phyloP scores from a whole-genome alignment of 129 eudicot genomes.

The Daucus carota region DNA sequence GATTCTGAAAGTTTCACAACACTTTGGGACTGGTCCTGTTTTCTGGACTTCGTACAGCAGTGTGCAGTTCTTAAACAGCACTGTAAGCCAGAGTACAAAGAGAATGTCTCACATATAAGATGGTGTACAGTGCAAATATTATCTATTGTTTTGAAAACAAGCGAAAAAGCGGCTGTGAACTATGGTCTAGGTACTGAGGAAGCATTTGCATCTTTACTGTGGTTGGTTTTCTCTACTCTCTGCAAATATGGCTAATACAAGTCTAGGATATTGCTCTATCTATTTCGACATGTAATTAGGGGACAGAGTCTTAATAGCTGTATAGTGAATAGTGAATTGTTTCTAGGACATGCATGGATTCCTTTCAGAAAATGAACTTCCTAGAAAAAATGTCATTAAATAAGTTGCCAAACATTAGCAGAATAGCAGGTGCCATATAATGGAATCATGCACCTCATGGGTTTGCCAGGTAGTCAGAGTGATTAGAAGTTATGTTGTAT shows the following conservation, averaged over 20 bases:
- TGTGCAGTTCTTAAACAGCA: constrained; percentile 14
- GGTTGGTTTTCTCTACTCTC: constrained; percentile 41
- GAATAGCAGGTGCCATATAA: background rate
- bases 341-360: background rate
- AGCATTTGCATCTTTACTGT: constrained; percentile 54
- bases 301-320: background rate
- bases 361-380: background rate
- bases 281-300: background rate
- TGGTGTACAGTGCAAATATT: constrained; percentile 64
- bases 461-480: background rate
- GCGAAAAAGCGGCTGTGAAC: constrained; percentile 36
- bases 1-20: constrained; percentile 51
- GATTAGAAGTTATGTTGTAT: background rate
- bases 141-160: constrained; percentile 40
- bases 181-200: constrained; percentile 40
- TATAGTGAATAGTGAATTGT: background rate
- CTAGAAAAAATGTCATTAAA: background rate
- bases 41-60: constrained; percentile 42
- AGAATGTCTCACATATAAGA: constrained; percentile 38
- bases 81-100: constrained; percentile 21
- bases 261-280: background rate
- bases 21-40: constrained; percentile 85
- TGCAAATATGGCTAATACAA: background rate
- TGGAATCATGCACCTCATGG: background rate
- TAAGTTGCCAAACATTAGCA: background rate